Percentiles rank a stretch among this genome's conserved stretches.
Conservation (phyloP, 345 rosid species). For the Populus euphratica region DNA sequence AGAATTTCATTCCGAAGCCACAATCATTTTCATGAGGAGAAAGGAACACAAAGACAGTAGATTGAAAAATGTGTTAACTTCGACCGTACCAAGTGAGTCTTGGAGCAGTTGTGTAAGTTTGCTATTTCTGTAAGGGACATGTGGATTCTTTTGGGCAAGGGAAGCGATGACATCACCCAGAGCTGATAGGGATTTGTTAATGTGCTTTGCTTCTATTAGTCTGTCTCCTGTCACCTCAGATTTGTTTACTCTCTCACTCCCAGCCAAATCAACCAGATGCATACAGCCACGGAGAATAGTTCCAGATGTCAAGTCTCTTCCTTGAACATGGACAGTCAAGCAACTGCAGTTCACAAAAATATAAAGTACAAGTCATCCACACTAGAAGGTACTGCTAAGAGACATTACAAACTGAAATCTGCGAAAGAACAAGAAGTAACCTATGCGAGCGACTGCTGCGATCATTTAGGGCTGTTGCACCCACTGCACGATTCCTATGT, state of each 20-base stretch:
- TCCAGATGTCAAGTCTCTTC: constrained; percentile 85
- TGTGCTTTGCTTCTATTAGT: constrained; percentile 92
- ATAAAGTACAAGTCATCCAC: not conserved
- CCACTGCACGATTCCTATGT: constrained; percentile 84
- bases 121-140: constrained; percentile 96
- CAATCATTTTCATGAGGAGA: constrained; percentile 5
- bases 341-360: constrained; percentile 54
- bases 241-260: constrained; percentile 94
- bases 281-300: constrained; percentile 75
- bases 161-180: constrained; percentile 96
- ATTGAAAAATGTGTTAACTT: not conserved
- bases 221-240: constrained; percentile 93
- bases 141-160: constrained; percentile 94
- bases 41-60: not conserved
- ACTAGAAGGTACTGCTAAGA: not conserved
- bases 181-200: constrained; percentile 91
- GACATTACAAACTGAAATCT: constrained; percentile 4
- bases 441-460: constrained; percentile 99
- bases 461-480: constrained; percentile 94
- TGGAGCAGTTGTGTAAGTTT: constrained; percentile 96
- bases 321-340: constrained; percentile 96
- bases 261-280: constrained; percentile 98
- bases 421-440: constrained; percentile 32
- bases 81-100: constrained; percentile 78
- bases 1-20: constrained; percentile 14